phyloP scores from a whole-genome alignment of 2,329 filamentous ascomycete species.

The Scedosporium boydii region DNA sequence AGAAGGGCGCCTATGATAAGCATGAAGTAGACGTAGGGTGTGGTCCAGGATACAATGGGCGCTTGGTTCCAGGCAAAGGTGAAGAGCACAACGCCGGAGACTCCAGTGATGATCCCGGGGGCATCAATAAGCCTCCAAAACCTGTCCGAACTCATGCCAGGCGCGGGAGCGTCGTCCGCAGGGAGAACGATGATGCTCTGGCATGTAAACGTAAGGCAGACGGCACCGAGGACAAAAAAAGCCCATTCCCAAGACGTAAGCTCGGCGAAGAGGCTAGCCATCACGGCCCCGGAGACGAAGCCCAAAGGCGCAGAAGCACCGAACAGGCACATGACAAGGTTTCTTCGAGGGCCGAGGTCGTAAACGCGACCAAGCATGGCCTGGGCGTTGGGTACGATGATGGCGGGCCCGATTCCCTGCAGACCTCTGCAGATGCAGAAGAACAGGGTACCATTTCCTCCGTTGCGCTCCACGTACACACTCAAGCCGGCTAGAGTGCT shows the following conservation, averaged over 20 bases:
- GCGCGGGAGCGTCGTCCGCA: slow-evolving; percentile 1
- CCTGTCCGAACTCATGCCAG: background rate
- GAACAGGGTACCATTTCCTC: slow-evolving; percentile 36
- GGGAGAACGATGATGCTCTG: slow-evolving; percentile 26
- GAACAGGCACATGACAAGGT: slow-evolving; percentile 48
- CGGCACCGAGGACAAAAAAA: slow-evolving; percentile 29
- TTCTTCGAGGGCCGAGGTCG: slow-evolving; percentile 44
- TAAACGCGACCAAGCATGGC: slow-evolving; percentile 52
- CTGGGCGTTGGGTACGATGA: slow-evolving; percentile 54
- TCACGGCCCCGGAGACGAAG: slow-evolving; percentile 29
- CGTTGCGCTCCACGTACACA: slow-evolving; percentile 16
- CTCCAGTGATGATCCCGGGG: slow-evolving; percentile 31
- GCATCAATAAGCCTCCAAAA: slow-evolving; percentile 22
- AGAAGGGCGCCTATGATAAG: slow-evolving; percentile 49
- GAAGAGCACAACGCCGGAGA: slow-evolving; percentile 48
- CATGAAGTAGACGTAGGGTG: slow-evolving; percentile 44
- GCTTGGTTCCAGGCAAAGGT: slow-evolving; percentile 62
- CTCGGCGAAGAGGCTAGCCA: slow-evolving; percentile 28
- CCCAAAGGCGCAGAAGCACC: slow-evolving; percentile 37
- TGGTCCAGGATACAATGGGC: slow-evolving; percentile 47
- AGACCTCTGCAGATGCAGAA: slow-evolving; percentile 32
- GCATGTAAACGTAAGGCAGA: slow-evolving; percentile 19
- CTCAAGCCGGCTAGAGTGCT: slow-evolving; percentile 35
- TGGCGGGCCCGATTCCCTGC: slow-evolving; percentile 52
- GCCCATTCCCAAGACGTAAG: slow-evolving; percentile 38